These are phyloP conservation scores for Filobasidium floriforme DNA, from an alignment of 768 basidiomycete genomes.

Conservation along the genomic window DNA sequence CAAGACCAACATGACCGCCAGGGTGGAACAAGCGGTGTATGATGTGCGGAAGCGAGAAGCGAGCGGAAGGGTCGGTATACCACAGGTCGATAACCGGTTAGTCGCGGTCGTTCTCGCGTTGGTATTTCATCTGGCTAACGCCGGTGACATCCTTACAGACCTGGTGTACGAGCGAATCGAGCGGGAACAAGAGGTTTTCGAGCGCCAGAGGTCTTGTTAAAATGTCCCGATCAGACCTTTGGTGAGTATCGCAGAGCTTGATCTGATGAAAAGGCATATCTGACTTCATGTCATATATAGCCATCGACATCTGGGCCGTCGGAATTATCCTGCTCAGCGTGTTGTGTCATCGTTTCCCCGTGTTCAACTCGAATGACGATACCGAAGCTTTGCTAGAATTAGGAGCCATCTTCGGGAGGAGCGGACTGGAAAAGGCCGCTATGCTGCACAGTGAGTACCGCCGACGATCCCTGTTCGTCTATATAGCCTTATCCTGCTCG, in stretches of 20 bases:
- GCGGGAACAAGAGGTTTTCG: constrained; percentile 96
- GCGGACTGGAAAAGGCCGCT: constrained; percentile 74
- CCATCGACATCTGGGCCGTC: constrained; percentile 92
- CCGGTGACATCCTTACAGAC: constrained; percentile 47
- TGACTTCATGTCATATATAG: constrained; percentile 48
- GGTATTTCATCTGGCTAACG: not conserved
- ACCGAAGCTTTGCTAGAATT: constrained; percentile 94
- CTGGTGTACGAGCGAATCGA: constrained; percentile 82
- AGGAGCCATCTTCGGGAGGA: constrained; percentile 72
- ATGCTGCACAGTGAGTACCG: constrained; percentile 70
- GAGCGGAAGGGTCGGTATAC: constrained; percentile 41
- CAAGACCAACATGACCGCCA: constrained; percentile 48
- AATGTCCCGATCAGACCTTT: constrained; percentile 85
- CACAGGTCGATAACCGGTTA: constrained; percentile 38
- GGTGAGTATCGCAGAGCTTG: constrained; percentile 52
- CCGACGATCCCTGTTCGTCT: not conserved
- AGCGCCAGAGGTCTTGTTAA: constrained; percentile 90
- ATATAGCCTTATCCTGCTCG: not conserved
- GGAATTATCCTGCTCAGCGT: constrained; percentile 90
- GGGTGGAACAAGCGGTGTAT: constrained; percentile 44
- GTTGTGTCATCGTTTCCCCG: constrained; percentile 80
- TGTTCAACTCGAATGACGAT: constrained; percentile 90
- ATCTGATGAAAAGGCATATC: not conserved
- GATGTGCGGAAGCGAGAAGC: constrained; percentile 38
- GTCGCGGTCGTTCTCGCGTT: not conserved